A percentile compares a stretch with the other conserved stretches of the same genome.
phyloP scores from a whole-genome alignment of 2,329 filamentous ascomycete species.

The Calcarisporium arbuscula region DNA sequence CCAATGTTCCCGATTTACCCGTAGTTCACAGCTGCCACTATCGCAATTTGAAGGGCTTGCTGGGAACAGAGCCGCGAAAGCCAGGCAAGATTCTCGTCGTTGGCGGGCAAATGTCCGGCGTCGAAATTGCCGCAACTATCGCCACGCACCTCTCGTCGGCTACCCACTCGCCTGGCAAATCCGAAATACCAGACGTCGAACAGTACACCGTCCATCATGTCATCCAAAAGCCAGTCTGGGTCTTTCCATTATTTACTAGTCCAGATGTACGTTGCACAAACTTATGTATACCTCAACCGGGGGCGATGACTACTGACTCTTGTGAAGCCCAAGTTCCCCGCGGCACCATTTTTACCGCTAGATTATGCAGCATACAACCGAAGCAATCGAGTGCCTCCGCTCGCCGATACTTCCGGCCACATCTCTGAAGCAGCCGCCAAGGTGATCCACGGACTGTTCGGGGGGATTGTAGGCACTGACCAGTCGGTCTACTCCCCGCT shows the following conservation, averaged over 20 bases:
- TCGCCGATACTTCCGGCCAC: conserved; percentile 59
- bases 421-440: conserved; percentile 53
- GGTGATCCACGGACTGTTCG: conserved; percentile 45
- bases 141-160: conserved; percentile 65
- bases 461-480: conserved; percentile 42
- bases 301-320: background rate
- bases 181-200: conserved; percentile 32
- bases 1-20: conserved; percentile 42
- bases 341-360: conserved; percentile 61
- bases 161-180: conserved; percentile 42
- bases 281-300: background rate
- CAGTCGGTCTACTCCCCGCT: conserved; percentile 44
- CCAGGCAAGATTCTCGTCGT: conserved; percentile 64
- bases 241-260: conserved; percentile 54
- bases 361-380: conserved; percentile 70
- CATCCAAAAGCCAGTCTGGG: conserved; percentile 64
- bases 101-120: conserved; percentile 77
- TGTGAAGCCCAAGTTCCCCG: conserved; percentile 35
- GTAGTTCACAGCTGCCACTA: conserved; percentile 65
- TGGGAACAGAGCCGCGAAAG: conserved; percentile 29
- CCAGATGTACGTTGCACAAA: conserved; percentile 34
- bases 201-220: conserved; percentile 62
- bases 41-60: conserved; percentile 43
- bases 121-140: conserved; percentile 68
- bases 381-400: conserved; percentile 49